phyloP scores from a whole-genome alignment of 176 grass and related monocot species.

The Rhynchospora tenuis region DNA sequence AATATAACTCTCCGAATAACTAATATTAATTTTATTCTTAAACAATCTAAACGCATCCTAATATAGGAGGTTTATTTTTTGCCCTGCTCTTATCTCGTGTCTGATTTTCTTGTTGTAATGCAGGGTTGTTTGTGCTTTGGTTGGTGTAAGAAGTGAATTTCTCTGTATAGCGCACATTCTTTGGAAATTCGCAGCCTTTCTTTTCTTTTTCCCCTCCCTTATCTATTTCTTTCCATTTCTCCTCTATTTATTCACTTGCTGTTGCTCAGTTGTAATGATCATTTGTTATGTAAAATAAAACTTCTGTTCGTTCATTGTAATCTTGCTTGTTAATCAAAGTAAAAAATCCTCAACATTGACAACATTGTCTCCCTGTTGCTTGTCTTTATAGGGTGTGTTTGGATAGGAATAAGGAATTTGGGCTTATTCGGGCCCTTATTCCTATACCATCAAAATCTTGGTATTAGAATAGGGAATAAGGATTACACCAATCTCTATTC shows the following conservation, averaged over 20 bases:
- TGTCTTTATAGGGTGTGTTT: neutral
- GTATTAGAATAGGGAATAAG: too few relatives aligned
- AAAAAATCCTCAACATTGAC: neutral
- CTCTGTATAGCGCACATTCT: neutral
- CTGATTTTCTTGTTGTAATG: neutral
- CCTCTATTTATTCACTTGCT: neutral
- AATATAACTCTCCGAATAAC: too few relatives aligned
- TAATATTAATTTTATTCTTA: too few relatives aligned
- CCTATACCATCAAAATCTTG: too few relatives aligned
- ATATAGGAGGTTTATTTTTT: neutral
- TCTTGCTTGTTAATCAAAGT: neutral
- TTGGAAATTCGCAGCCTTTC: neutral
- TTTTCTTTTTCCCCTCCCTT: too few relatives aligned
- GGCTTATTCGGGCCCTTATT: too few relatives aligned
- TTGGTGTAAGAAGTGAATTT: slow-evolving; percentile 18
- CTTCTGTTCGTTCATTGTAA: neutral
- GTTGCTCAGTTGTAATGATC: neutral
- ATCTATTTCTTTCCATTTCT: neutral
- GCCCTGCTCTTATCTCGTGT: neutral
- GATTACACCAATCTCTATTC: too few relatives aligned
- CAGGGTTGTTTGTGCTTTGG: slow-evolving; percentile 24
- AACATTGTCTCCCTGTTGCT: neutral
- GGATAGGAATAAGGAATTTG: too few relatives aligned
- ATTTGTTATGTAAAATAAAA: neutral
- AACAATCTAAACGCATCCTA: too few relatives aligned